phyloP scores from a whole-genome alignment of 768 basidiomycete genomes.

The Mycena indigotica region DNA sequence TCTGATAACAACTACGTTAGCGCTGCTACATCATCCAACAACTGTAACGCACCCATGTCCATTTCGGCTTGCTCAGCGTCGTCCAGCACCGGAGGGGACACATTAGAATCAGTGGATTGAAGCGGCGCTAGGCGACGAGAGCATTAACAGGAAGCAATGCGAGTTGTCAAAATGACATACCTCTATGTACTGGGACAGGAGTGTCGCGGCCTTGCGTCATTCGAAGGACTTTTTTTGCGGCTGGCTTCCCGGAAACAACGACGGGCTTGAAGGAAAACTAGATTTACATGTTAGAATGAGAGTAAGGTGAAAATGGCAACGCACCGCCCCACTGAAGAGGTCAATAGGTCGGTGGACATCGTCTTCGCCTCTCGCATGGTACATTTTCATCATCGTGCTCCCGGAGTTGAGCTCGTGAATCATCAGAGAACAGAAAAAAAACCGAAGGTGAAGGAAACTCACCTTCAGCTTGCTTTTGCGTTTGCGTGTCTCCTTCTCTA shows the following conservation, averaged over 20 bases:
- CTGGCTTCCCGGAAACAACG: background rate
- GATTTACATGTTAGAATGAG: background rate
- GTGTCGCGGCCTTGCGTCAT: background rate
- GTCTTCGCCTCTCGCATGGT: constrained; percentile 11
- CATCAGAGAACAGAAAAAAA: background rate
- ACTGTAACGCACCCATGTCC: too few species aligned
- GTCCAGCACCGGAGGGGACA: too few species aligned
- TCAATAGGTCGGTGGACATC: constrained; percentile 5
- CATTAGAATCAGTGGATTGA: background rate
- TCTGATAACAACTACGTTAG: too few species aligned
- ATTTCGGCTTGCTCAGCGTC: too few species aligned
- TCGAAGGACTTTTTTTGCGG: background rate
- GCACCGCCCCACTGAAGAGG: background rate
- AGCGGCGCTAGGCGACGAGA: background rate
- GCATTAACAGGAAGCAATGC: background rate
- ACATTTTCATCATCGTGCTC: background rate
- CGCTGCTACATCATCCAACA: too few species aligned
- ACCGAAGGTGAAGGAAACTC: background rate
- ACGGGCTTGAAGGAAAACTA: background rate
- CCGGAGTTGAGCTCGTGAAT: background rate
- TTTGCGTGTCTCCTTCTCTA: background rate
- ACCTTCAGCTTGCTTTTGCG: background rate
- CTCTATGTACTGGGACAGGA: background rate
- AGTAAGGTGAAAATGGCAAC: background rate
- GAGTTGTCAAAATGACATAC: background rate